Evolutionary conservation across 352 stramenopile genomes (phyloP), one percentile per base, ranked within the genome.

Genomic region (Pythium aquatile): DNA sequence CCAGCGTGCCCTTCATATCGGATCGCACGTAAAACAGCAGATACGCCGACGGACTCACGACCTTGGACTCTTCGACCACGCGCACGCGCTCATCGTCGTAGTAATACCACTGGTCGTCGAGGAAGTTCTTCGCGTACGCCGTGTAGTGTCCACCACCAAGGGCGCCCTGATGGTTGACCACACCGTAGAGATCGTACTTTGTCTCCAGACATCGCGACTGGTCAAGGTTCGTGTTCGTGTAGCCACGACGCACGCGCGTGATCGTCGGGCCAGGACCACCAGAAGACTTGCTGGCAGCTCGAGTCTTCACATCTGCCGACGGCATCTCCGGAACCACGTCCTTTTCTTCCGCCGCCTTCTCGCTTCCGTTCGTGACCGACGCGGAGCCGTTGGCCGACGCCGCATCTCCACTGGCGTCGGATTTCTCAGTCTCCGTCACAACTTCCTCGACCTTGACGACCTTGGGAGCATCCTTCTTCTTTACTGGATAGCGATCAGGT

Each of bases 21-120:
- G 88, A 94, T 37, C 89, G 83, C 39, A 97, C 65, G 68, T 97
- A 98, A 65, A 98, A 98, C 8, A 98, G 79, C 65, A 98, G 74
- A 73, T 98, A 98, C 26, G 91, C 89, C 1, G 87, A 91, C 32
- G 86, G 74, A 20, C 74, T 94, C 24, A 96, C 83, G 30, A 97
- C 79, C 63, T 96, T 90, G 51, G 81, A 78, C 53, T 96, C 88
- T 64, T 94, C 86, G 2, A 97, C 79, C 10, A 95, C 76, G 57
- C 87, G 84, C 35, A 95, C 87, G 33, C 87, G 85, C 70, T 95
- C 85, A 63, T 96, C 88, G 65, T 96, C 88, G 65, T 95, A 96
- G 68, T 88, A 94, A 54, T 96, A 96, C 88, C 88, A 96, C 69
- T 96, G 87, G 47, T 92, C 85, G 53, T 95, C 86, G 33, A 94